These are phyloP conservation scores for Dryas drummondii DNA, from an alignment of 306 rosid species.

Conservation along the genomic window DNA sequence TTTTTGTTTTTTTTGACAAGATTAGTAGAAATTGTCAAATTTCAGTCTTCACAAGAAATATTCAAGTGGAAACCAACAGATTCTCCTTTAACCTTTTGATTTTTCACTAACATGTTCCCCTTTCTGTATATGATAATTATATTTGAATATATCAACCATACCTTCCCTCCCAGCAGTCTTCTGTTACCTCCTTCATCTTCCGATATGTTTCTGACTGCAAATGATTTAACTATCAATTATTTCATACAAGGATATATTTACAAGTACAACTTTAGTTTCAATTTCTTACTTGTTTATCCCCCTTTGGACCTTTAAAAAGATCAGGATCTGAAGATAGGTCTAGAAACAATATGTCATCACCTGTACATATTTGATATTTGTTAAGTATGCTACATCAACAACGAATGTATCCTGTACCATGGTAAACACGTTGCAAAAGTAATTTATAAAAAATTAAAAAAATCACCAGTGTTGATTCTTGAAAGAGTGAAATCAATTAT, in stretches of 20 bases:
- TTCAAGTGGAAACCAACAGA: background rate
- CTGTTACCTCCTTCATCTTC: constrained; percentile 84
- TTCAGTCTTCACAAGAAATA: background rate
- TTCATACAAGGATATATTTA: constrained; percentile 6
- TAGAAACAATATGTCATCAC: constrained; percentile 72
- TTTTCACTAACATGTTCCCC: background rate
- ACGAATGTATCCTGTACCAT: constrained; percentile 14
- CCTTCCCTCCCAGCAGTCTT: constrained; percentile 96
- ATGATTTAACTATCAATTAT: constrained; percentile 22
- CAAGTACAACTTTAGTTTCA: constrained; percentile 15
- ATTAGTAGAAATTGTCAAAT: background rate
- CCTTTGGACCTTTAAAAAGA: constrained; percentile 75
- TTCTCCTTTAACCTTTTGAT: background rate
- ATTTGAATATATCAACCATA: constrained; percentile 25
- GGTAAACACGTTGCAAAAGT: background rate
- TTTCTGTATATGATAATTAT: background rate
- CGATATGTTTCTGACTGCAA: constrained; percentile 88
- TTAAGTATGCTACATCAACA: constrained; percentile 18
- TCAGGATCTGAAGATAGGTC: constrained; percentile 83
- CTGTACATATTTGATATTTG: constrained; percentile 42
- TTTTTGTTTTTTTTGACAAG: background rate
- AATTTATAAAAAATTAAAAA: background rate
- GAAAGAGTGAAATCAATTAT: constrained; percentile 90
- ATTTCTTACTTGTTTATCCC: constrained; percentile 76
- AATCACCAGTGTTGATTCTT: constrained; percentile 78